Evolutionary conservation across 2,329 filamentous ascomycete genomes (phyloP), one percentile per base, ranked within the genome.

Genomic region (Diaporthe nobilis): DNA sequence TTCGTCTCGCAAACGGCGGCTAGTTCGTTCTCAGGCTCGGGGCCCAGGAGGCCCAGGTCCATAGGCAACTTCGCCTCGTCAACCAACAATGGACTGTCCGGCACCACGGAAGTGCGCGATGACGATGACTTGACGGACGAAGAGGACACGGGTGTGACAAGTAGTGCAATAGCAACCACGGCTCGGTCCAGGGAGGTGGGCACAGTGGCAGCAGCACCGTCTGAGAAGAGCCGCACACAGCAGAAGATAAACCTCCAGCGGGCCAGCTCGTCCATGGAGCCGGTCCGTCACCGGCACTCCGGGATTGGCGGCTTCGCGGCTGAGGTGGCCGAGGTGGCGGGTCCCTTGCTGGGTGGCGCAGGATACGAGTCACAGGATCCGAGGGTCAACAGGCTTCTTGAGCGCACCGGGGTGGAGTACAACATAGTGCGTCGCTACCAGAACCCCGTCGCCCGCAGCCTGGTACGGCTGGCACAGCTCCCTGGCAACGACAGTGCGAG

Each of bases 221-320:
- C 88, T 1, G 89, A 91, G 76, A 88, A 90, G 78, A 94, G 92
- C 72, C 89, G 93, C 20, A 94, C 92, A 1, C 93, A 95, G 83
- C 93, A 95, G 82, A 95, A 95, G 80, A 86, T 95, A 20, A 93
- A 94, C 84, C 87, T 95, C 1, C 93, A 95, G 81, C 90, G 93
- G 51, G 93, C 92, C 42, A 94, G 92, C 81, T 94, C 93, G 4
- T 91, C 90, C 78, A 92, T 95, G 65, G 93, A 95, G 79, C 91
- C 91, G 0, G 85, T 89, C 42, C 90, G 92, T 51, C 90, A 92
- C 85, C 81, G 78, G 78, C 81, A 81, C 77, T 82, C 77, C 77
- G 79, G 80, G 28, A 81, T 78, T 74, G 80, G 75, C 57, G 81
- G 77, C 77, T 79, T 72, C 63, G 80, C 58, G 9, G 80, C 82